These are phyloP conservation scores for Pseudogymnoascus sp. DNA, from an alignment of 2,329 filamentous ascomycete genomes.

Conservation along the genomic window DNA sequence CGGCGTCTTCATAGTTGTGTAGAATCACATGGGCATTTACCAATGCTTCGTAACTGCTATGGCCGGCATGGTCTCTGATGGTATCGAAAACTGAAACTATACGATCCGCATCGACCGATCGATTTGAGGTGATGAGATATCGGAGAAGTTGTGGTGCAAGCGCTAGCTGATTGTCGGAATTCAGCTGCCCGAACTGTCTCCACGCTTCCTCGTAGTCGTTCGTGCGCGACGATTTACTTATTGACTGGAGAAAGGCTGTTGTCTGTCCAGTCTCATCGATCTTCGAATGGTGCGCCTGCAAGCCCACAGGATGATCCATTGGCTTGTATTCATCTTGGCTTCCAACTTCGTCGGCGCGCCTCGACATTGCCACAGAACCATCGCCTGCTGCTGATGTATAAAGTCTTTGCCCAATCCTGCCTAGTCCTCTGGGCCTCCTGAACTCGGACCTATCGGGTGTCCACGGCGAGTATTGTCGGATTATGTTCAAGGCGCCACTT, in stretches of 20 bases:
- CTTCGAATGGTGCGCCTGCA: background rate
- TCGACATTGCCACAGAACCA: background rate
- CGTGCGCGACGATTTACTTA: background rate
- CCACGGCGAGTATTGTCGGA: conserved; percentile 27
- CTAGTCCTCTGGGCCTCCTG: conserved; percentile 16
- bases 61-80: conserved; percentile 29
- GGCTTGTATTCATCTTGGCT: conserved; percentile 15
- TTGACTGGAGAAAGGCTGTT: background rate
- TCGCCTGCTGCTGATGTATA: conserved; percentile 28
- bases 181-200: conserved; percentile 31
- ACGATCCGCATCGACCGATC: conserved; percentile 34
- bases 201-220: conserved; percentile 34
- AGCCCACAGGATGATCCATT: background rate
- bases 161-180: conserved; percentile 16
- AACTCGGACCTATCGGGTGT: conserved; percentile 22
- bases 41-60: conserved; percentile 37
- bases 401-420: conserved; percentile 24
- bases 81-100: conserved; percentile 38
- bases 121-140: conserved; percentile 34
- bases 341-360: conserved; percentile 10
- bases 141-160: conserved; percentile 26
- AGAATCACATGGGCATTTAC: conserved; percentile 38
- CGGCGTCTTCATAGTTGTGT: conserved; percentile 31
- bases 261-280: background rate
- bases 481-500: conserved; percentile 30